Conservation (phyloP, 805 yeast species). For the Komagataella kurtzmanii region DNA sequence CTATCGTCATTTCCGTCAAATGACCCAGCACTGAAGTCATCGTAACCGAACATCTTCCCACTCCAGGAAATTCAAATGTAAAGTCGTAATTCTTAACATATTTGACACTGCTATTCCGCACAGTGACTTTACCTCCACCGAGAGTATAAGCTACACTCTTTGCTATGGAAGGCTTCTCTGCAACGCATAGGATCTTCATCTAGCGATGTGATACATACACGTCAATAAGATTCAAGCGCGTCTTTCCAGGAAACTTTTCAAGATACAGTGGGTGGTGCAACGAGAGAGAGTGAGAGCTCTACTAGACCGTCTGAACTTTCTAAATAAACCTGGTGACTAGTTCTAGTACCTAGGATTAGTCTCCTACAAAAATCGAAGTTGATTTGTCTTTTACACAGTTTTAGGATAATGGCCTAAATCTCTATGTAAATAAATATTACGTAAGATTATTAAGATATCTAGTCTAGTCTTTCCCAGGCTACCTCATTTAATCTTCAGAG, state of each 20-base stretch:
- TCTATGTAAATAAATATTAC: background rate
- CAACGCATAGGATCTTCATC: constrained; percentile 83
- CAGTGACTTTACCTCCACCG: constrained; percentile 51
- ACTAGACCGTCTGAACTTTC: background rate
- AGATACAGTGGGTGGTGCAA: background rate
- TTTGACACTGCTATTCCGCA: constrained; percentile 37
- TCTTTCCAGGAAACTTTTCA: background rate
- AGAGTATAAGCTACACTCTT: constrained; percentile 65
- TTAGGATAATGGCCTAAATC: background rate
- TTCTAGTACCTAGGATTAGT: too few species aligned
- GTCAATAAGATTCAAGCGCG: background rate
- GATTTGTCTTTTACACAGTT: background rate
- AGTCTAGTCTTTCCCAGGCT: background rate
- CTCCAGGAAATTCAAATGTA: constrained; percentile 43
- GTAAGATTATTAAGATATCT: background rate
- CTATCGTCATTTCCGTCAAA: constrained; percentile 34
- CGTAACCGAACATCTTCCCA: constrained; percentile 63
- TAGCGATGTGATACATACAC: background rate
- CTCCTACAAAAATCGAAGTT: too few species aligned
- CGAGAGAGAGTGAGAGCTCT: background rate
- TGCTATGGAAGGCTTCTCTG: constrained; percentile 94
- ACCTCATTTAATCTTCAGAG: background rate
- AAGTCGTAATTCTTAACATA: constrained; percentile 76
- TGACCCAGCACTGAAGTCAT: constrained; percentile 95
- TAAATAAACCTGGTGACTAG: background rate